Evolutionary conservation across 2,329 filamentous ascomycete species (phyloP).

Genomic region (Sarocladiaceae sp.): DNA sequence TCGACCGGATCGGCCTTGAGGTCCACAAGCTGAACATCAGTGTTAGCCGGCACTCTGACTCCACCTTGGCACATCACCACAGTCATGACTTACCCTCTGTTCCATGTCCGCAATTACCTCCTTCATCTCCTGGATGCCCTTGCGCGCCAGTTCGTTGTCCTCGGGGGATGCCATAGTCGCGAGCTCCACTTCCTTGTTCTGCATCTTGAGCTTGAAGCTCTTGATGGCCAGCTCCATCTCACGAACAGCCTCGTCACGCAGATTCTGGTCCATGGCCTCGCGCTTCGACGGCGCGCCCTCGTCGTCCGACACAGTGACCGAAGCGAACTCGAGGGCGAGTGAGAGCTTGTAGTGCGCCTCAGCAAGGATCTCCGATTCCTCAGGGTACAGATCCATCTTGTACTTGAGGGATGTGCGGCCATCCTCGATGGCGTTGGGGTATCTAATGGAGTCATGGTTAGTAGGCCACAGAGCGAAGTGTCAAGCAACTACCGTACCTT

Average conservation of each 20-base stretch:
- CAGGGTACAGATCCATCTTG: conserved; percentile 71
- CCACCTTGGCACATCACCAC: too few relatives aligned
- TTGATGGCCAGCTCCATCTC: conserved; percentile 70
- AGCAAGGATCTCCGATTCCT: conserved; percentile 78
- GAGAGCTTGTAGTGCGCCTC: conserved; percentile 97
- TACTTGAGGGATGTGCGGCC: conserved; percentile 70
- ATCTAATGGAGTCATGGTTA: conserved; percentile 39
- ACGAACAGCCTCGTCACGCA: conserved; percentile 63
- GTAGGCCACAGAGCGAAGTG: background rate
- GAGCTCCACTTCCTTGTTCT: conserved; percentile 62
- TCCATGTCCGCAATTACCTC: conserved; percentile 76
- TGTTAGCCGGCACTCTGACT: too few relatives aligned
- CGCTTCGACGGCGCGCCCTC: conserved; percentile 39
- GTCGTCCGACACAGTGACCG: conserved; percentile 57
- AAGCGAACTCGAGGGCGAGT: conserved; percentile 88
- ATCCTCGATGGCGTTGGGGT: conserved; percentile 80
- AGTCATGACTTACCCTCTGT: conserved; percentile 49
- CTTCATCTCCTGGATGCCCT: conserved; percentile 65
- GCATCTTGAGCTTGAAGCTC: conserved; percentile 64
- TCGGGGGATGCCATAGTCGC: conserved; percentile 56
- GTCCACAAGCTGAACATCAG: conserved; percentile 60
- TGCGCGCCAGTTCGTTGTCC: conserved; percentile 57
- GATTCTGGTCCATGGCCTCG: conserved; percentile 55
- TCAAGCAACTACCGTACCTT: conserved; percentile 39
- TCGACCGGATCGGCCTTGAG: conserved; percentile 54